Evolutionary conservation across 352 stramenopile species (phyloP).

Genomic region (Bremia lactucae): DNA sequence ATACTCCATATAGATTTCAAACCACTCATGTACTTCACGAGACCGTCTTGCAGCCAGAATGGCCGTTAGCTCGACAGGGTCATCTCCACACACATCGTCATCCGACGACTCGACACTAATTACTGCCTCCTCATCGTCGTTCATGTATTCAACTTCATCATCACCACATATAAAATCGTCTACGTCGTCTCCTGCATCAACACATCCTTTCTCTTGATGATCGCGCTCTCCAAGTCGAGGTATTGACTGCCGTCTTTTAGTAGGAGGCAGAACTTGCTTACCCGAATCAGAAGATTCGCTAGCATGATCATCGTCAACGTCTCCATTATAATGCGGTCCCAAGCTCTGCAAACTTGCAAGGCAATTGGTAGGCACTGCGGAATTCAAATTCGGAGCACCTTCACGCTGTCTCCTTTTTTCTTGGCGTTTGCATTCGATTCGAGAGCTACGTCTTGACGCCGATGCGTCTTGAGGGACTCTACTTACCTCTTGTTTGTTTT

Average conservation of each 20-base stretch:
- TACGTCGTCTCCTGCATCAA: conserved; percentile 51
- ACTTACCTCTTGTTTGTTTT: conserved; percentile 1
- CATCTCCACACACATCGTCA: conserved; percentile 33
- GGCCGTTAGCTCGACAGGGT: conserved; percentile 26
- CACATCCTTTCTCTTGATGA: conserved; percentile 28
- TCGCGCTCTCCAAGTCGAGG: conserved; percentile 13
- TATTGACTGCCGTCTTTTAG: conserved; percentile 13
- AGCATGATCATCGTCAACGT: conserved; percentile 13
- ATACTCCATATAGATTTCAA: conserved; percentile 76
- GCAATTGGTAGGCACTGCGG: conserved; percentile 57
- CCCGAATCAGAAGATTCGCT: conserved; percentile 25
- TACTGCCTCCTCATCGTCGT: conserved; percentile 65
- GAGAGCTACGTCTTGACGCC: conserved; percentile 42
- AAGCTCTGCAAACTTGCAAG: conserved; percentile 27
- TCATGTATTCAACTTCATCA: conserved; percentile 82
- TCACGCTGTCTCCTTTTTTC: conserved; percentile 32
- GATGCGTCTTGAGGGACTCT: conserved; percentile 10
- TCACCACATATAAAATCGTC: conserved; percentile 75
- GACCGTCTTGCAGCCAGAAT: conserved; percentile 33
- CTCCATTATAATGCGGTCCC: conserved; percentile 13
- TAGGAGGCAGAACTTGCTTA: conserved; percentile 5
- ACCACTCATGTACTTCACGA: conserved; percentile 67
- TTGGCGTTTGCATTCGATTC: conserved; percentile 43
- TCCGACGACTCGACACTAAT: conserved; percentile 47
- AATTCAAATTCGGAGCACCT: conserved; percentile 42